A percentile compares a stretch with the other conserved stretches of the same genome.
Evolutionary conservation across 1,284 basidiomycete species (phyloP).

Genomic region (Chalciporus sp.): DNA sequence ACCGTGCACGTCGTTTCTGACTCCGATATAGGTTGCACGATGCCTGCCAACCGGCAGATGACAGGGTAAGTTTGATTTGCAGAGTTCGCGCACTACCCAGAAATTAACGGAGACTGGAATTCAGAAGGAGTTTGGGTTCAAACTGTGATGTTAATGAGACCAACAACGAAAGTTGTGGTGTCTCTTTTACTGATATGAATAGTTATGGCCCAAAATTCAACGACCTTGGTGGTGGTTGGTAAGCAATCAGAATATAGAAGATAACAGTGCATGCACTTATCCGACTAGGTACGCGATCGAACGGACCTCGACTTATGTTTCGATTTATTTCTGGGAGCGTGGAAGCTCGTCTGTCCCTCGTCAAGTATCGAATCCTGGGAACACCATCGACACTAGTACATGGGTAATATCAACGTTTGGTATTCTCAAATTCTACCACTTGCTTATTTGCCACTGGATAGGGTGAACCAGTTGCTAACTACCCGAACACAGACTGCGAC

Average conservation of each 20-base stretch:
- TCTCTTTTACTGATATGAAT: neutral
- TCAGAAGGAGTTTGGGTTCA: neutral
- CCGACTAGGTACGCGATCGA: constrained; percentile 25
- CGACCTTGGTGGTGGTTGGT: constrained; percentile 58
- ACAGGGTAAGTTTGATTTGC: neutral
- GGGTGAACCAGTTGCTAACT: constrained; percentile 22
- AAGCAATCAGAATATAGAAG: neutral
- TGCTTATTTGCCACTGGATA: neutral
- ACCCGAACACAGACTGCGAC: constrained; percentile 22
- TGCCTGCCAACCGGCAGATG: neutral
- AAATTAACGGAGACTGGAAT: neutral
- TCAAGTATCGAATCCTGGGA: constrained; percentile 10
- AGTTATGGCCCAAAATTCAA: constrained; percentile 45
- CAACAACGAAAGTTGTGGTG: neutral
- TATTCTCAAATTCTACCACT: neutral
- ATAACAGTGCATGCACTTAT: neutral
- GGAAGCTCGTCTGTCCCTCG: constrained; percentile 13
- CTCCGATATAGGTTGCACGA: neutral
- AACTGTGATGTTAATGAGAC: neutral
- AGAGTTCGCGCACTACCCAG: neutral
- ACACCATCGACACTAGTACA: constrained; percentile 14
- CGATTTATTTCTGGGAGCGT: constrained; percentile 25
- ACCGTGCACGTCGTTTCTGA: neutral
- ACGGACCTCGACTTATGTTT: constrained; percentile 15
- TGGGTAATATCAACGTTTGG: constrained; percentile 11